Conservation (phyloP, 2,329 filamentous ascomycete genomes). For the Fusarium verrucosum region DNA sequence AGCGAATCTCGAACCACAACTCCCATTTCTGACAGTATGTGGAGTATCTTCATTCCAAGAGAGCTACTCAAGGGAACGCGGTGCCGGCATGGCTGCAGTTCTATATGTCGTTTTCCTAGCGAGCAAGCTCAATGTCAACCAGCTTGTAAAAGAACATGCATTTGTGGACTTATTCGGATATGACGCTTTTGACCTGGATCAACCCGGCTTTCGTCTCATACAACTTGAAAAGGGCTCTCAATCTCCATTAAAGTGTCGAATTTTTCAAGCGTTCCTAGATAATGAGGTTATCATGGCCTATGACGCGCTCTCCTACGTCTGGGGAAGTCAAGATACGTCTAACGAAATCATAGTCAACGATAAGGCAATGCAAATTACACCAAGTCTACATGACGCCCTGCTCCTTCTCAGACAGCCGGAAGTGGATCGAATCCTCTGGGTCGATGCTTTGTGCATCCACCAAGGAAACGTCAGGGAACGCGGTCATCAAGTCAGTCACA, state of each 20-base stretch:
- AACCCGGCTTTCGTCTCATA: not conserved
- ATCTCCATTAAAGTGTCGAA: not conserved
- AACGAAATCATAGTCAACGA: not conserved
- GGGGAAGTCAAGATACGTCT: not conserved
- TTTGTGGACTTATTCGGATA: not conserved
- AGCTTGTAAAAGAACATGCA: accelerated
- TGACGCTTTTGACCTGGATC: not conserved
- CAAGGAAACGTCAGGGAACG: slow-evolving; percentile 13
- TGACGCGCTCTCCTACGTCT: slow-evolving; percentile 11
- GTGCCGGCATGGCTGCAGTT: not conserved
- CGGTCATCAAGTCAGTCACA: slow-evolving; percentile 3
- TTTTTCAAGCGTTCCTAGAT: not conserved
- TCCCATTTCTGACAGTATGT: not conserved
- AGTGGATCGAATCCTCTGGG: not conserved
- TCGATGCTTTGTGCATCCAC: slow-evolving; percentile 17
- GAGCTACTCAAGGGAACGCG: accelerated
- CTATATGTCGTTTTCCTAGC: not conserved
- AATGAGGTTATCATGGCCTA: not conserved
- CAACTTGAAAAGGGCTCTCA: not conserved
- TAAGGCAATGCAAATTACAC: not conserved
- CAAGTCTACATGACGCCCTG: not conserved
- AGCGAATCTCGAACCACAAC: not conserved
- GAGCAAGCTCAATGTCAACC: accelerated
- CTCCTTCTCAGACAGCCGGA: accelerated
- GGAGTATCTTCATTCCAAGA: accelerated